Evolutionary conservation across 2,329 filamentous ascomycete species (phyloP), one percentile per base, ranked within the genome.

Genomic region (Trematosphaeria pertusa): DNA sequence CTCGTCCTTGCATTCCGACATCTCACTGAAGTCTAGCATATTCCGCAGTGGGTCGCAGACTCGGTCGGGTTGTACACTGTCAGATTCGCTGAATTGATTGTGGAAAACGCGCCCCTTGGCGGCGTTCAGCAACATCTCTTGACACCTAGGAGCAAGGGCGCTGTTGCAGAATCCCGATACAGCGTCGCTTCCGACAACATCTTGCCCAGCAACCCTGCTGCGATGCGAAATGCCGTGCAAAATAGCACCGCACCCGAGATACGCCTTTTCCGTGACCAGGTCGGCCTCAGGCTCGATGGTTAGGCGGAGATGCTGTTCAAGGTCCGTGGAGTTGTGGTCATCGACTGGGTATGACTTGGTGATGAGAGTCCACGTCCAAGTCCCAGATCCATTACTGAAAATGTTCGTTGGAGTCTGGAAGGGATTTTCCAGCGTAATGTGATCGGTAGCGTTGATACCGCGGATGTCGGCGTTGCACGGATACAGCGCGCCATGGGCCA

Each of bases 301-400:
- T 19, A 38, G 36, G 21, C 36, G 21, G 4, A 38, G 21, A 10
- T 12, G 10, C 20, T 38, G 36, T 12, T 11, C 5, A n/a, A 38
- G 12, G 15, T 12, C 24, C 18, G 22, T 28, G 24, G 8, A 8
- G 20, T 15, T 17, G 21, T 21, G 20, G 15, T 24, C 4, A 9
- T 2, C 3, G 7, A 14, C 7, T 19, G 3, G 7, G 5, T 19
- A 8, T 9, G 36, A 38, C 18, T 14, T 19, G 5, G 36, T 38
- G 12, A 10, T 18, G 36, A 38, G 36, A 26, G 24, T 19, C 36
- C 36, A 38, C 22, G 36, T 38, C 36, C 22, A 38, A 14, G 24
- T 24, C 3, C 36, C 21, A 12, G 36, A 26, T 4, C 19, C 18
- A 17, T 38, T 38, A n/a, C 21, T 38, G 36, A 24, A 38, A 5